These are phyloP conservation scores for Rubia peregrina DNA, from an alignment of 305 asterid species.

Conservation along the genomic window DNA sequence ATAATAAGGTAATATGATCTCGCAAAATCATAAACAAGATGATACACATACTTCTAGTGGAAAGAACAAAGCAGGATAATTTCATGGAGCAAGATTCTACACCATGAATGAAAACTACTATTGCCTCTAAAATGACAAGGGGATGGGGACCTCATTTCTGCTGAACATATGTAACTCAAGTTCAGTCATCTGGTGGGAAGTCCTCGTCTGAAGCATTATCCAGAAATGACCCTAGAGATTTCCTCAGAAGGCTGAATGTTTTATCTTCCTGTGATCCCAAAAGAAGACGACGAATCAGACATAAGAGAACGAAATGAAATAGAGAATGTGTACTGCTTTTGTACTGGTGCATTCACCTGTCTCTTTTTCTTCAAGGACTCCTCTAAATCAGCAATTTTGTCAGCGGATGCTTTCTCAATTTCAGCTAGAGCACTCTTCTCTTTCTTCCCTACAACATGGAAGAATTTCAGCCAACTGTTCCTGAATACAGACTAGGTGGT, in stretches of 20 bases:
- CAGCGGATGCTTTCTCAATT: conserved; percentile 53
- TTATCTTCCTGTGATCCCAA: conserved; percentile 62
- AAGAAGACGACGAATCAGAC: background rate
- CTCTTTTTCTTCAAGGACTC: conserved; percentile 91
- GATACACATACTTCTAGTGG: background rate
- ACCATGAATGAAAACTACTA: background rate
- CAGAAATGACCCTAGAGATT: conserved; percentile 76
- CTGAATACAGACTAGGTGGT: conserved; percentile 2
- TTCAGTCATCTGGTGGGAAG: conserved; percentile 77
- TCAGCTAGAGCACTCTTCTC: conserved; percentile 70
- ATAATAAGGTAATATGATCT: background rate
- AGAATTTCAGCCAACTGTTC: conserved; percentile 9
- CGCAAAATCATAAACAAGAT: conserved; percentile 6
- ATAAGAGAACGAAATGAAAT: background rate
- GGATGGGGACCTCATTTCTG: conserved; percentile 8
- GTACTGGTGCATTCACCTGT: conserved; percentile 38
- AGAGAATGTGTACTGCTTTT: background rate
- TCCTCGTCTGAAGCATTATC: conserved; percentile 91
- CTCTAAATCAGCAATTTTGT: conserved; percentile 69
- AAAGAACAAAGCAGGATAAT: background rate
- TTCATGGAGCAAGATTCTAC: background rate
- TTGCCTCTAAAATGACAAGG: background rate
- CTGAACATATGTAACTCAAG: conserved; percentile 6
- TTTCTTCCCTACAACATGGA: conserved; percentile 56
- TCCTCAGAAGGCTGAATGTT: conserved; percentile 77